phyloP scores from a whole-genome alignment of 352 stramenopile species.

The Pythium sukuiense region DNA sequence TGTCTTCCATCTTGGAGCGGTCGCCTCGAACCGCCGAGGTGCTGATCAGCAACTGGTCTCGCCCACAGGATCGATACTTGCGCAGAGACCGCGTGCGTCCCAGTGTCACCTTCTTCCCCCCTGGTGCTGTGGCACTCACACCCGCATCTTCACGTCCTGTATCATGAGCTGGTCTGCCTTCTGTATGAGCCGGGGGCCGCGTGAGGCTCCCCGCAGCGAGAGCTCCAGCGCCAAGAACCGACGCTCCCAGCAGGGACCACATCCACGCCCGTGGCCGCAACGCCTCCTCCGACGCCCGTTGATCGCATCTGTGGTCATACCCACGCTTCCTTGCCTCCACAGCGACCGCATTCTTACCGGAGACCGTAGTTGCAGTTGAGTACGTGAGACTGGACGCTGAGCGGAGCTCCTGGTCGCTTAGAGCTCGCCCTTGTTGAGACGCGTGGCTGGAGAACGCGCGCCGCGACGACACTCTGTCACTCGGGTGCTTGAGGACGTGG shows the following conservation, averaged over 20 bases:
- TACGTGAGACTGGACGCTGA: background rate
- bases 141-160: background rate
- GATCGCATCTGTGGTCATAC: background rate
- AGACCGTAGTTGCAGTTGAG: background rate
- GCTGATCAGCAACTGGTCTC: constrained; percentile 51
- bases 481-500: constrained; percentile 16
- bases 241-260: constrained; percentile 22
- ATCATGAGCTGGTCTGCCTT: background rate
- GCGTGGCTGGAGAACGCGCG: constrained; percentile 16
- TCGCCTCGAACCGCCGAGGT: constrained; percentile 73
- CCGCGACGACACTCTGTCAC: constrained; percentile 21
- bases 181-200: background rate
- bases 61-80: constrained; percentile 18
- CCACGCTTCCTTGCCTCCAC: background rate
- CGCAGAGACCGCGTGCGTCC: constrained; percentile 11
- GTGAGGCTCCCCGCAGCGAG: background rate
- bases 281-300: background rate
- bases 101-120: constrained; percentile 10
- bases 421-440: background rate
- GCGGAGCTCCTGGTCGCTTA: background rate
- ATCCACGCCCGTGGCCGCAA: constrained; percentile 5
- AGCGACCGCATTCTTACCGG: background rate
- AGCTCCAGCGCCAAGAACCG: constrained; percentile 24
- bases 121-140: background rate
- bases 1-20: constrained; percentile 82